phyloP scores from a whole-genome alignment of 768 basidiomycete genomes.

The Epithele typhae region DNA sequence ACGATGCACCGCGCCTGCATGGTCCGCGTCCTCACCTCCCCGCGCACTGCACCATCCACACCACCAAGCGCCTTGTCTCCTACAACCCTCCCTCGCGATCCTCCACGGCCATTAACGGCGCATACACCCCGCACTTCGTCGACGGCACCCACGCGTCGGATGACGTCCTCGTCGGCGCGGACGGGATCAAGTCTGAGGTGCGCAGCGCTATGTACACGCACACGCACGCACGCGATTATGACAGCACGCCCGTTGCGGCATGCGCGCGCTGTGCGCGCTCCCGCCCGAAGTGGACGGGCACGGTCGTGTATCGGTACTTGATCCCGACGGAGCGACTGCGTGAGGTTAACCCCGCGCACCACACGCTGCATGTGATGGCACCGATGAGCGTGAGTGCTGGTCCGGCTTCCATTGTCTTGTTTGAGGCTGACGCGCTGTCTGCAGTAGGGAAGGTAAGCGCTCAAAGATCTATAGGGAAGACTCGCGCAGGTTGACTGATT shows the following conservation, averaged over 20 bases:
- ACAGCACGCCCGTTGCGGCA: neutral
- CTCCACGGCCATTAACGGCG: neutral
- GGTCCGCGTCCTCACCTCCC: constrained; percentile 22
- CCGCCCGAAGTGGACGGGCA: constrained; percentile 24
- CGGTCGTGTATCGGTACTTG: constrained; percentile 22
- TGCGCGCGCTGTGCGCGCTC: constrained; percentile 8
- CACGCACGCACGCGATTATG: constrained; percentile 12
- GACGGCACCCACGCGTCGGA: constrained; percentile 20
- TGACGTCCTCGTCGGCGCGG: constrained; percentile 25
- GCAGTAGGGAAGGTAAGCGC: constrained; percentile 21
- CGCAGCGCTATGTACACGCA: constrained; percentile 20
- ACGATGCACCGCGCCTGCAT: constrained; percentile 25
- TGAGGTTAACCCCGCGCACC: constrained; percentile 15
- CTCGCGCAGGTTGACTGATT: neutral
- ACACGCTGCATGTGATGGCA: constrained; percentile 2
- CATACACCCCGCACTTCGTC: constrained; percentile 15
- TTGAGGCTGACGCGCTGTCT: neutral
- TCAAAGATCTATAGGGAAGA: neutral
- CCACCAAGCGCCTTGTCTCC: constrained; percentile 18
- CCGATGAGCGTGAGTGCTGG: constrained; percentile 11
- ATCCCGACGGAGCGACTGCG: constrained; percentile 19
- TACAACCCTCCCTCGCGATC: constrained; percentile 18
- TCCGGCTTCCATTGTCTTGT: neutral
- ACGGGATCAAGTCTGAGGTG: constrained; percentile 25
- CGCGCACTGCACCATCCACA: constrained; percentile 13